Base-by-base conservation (phyloP, 495 filamentous ascomycete species). In the Penicillium robsamsonii region DNA sequence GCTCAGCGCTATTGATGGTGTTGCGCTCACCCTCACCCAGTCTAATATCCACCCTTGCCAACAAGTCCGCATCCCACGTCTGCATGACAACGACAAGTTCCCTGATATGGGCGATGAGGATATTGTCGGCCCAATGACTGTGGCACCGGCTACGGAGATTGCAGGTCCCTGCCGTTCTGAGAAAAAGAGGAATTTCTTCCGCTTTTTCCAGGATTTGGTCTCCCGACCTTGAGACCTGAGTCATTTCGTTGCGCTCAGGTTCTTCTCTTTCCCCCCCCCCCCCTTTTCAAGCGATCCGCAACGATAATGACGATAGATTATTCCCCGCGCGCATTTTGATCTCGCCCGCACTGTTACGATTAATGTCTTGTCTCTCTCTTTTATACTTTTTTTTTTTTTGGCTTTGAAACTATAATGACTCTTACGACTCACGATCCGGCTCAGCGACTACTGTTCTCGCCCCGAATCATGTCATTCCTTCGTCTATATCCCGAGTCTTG, bases 101-200 rank as follows among this genome's bases (percentile, higher is more conserved):
- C 90, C 89, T 25, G 84, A 88, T 56, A 81, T 93, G 46, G 91
- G 90, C 27, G 91, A 96, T 61, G 86, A 90, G 52, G 91, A 95
- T 66, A 94, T 96, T 56, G 91, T 97, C 13, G 92, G 92, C 1
- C 92, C 92, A 4, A 97, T 97, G 92, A 83, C 68, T 29, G 73
- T 76, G 42, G 68, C 70, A 17, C 70, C 76, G n/a, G 68, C 75
- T 11, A 57, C 64, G 10, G 64, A 64, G 46, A 57, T 61, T 30
- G 43, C 63, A 12, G 68, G 70, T 17, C 60, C 55, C 3, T 75
- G 69, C 50, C 71, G 69, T 8, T 71, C 73, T 3, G 46, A 70
- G 46, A 77, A 65, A 61, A 75, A 79, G 60, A 69, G 74, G 41
- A 75, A 66, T 49, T 75, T 80, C 60, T 70, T 80, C 69, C 65